phyloP scores from a whole-genome alignment of 768 basidiomycete genomes.

The Hypholoma fasciculare region DNA sequence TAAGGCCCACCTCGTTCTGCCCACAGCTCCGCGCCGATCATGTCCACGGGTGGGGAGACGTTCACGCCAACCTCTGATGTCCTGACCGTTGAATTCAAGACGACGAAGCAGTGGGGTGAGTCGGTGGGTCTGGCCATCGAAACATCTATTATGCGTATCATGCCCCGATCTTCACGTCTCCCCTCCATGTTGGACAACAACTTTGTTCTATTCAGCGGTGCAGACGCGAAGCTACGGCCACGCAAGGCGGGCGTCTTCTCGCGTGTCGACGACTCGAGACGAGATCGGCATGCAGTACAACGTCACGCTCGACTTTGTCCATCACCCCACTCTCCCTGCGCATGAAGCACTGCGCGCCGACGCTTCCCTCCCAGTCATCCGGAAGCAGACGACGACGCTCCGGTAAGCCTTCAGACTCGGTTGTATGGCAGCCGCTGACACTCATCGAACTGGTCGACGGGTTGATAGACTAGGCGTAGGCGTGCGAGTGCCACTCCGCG shows the following conservation, averaged over 20 bases:
- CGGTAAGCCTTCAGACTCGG: slow-evolving; percentile 53
- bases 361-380: slow-evolving; percentile 56
- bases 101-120: slow-evolving; percentile 84
- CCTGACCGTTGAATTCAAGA: slow-evolving; percentile 78
- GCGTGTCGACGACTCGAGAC: slow-evolving; percentile 96
- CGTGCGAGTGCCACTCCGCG: slow-evolving; percentile 64
- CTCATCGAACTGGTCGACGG: slow-evolving; percentile 81
- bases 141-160: no score
- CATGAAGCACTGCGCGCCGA: background rate
- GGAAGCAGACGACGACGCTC: slow-evolving; percentile 92
- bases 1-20: background rate
- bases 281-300: slow-evolving; percentile 98
- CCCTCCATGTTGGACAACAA: slow-evolving; percentile 98
- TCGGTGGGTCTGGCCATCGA: slow-evolving; percentile 9
- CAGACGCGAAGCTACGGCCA: slow-evolving; percentile 87
- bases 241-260: slow-evolving; percentile 88
- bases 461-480: slow-evolving; percentile 73
- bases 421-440: slow-evolving; percentile 20
- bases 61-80: slow-evolving; percentile 73
- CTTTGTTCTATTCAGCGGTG: background rate
- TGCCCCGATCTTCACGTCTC: slow-evolving; percentile 35
- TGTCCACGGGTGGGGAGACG: slow-evolving; percentile 58
- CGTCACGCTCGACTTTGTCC: slow-evolving; percentile 87
- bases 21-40: slow-evolving; percentile 54
- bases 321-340: slow-evolving; percentile 18